Conservation (phyloP, 208 protist genomes). For the Trypanosoma cruzi region DNA sequence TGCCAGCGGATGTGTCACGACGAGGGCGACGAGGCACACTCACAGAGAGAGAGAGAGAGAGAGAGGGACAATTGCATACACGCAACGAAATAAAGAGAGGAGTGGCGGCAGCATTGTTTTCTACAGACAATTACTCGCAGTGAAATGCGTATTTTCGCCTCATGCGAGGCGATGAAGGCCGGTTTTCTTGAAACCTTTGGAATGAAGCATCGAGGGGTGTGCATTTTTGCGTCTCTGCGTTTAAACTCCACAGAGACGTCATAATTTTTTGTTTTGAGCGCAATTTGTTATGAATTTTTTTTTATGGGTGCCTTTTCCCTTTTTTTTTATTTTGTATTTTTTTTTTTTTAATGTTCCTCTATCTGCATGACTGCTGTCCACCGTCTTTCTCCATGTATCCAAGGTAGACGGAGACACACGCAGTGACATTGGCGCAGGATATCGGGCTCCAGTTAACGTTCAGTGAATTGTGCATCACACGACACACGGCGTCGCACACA, state of each 20-base stretch:
- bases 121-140: background rate
- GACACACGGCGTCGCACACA: background rate
- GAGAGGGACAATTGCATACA: no score
- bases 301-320: background rate
- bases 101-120: background rate
- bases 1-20: background rate
- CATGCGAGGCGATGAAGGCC: background rate
- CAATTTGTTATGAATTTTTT: background rate
- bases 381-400: background rate
- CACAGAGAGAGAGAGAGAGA: no score
- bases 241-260: no score
- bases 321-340: background rate
- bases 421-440: background rate
- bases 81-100: constrained; percentile 9
- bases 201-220: no score
- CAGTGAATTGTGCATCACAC: background rate
- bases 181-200: background rate
- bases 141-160: no score
- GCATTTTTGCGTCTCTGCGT: no score
- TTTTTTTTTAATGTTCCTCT: background rate
- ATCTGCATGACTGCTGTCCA: no score
- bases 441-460: background rate
- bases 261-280: no score
- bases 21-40: no score
- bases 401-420: background rate